Base-by-base conservation (phyloP, 1,139 yeast species). In the Debaryomyces coudertii region DNA sequence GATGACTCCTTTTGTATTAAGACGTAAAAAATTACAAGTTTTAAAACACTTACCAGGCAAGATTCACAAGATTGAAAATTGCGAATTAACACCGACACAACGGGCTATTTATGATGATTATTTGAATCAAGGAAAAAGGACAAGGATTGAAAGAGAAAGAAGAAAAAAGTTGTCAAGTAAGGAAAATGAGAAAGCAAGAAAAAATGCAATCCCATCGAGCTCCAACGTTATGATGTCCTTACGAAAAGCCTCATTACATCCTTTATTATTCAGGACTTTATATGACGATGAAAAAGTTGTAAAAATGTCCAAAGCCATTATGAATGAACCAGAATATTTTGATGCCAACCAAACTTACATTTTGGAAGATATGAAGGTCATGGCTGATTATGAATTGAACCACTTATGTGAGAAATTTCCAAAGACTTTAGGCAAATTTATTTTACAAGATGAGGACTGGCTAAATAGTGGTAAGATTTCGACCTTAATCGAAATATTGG, bases 1-100 rank as follows among this genome's bases (percentile, higher is more conserved):
- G 97, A 93, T 93, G 99, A 87, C 96, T 2, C 99, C 99, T 4
- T 93, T 93, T 69, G 93, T 93, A 7, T 73, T 93, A 57, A 79
- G 99, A 64, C 83, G 99, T 63, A 87, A 87, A 60, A 93, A 93
- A 69, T 87, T 82, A 48, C 98, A 93, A 65, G 99, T 93, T 8
- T 76, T 93, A 61, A 82, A 87, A 60, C 95, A 93, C 62, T 72
- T 93, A 53, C 99, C 99, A 0, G 76, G 79, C 24, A 93, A 95
- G 61, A 68, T 73, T 42, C 90, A 85, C 51, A 71, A 71, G 38
- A 77, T 87, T 35, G 80, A 80, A 41, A 76, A 74, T 53, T 90
- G 97, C 65, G 82, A 79, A 2, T 71, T 89, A 74, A 72, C 79
- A 0, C 67, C 68, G 1, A 58, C 64, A 2, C 99, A 95, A 66